Conservation (phyloP, 208 protist species). For the Novymonas esmeraldas region DNA sequence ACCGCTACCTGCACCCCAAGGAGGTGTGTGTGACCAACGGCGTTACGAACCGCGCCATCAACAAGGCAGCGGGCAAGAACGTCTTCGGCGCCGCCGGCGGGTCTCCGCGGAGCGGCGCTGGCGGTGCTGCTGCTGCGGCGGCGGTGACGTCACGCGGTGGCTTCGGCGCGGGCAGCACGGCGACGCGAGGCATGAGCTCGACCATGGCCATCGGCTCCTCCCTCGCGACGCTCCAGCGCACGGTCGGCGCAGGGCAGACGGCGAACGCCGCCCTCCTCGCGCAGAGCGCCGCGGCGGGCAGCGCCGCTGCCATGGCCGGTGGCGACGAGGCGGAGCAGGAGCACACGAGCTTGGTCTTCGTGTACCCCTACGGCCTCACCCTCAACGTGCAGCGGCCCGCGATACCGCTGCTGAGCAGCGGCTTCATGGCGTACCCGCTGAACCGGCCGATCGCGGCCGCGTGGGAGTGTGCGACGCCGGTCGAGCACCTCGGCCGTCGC, state of each 20-base stretch:
- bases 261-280: constrained; percentile 23
- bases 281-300: constrained; percentile 4
- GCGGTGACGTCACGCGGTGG: constrained; percentile 4
- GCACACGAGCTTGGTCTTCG: constrained; percentile 82
- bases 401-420: constrained; percentile 94
- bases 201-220: constrained; percentile 36
- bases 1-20: constrained; percentile 97
- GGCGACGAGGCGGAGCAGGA: constrained; percentile 42
- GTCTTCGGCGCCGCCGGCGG: constrained; percentile 47
- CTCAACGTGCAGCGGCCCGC: constrained; percentile 94
- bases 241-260: constrained; percentile 37
- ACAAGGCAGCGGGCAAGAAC: constrained; percentile 90
- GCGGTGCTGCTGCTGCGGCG: neutral
- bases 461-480: constrained; percentile 73
- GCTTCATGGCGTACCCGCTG: constrained; percentile 95
- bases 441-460: constrained; percentile 92
- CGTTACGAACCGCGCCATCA: constrained; percentile 95
- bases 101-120: neutral
- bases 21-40: constrained; percentile 94
- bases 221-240: constrained; percentile 67
- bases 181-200: constrained; percentile 16
- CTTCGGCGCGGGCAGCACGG: constrained; percentile 11
- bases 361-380: constrained; percentile 96
- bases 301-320: neutral
- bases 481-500: constrained; percentile 71